These are phyloP conservation scores for Bruguiera hainesii DNA, from an alignment of 441 rosid species.

Conservation along the genomic window DNA sequence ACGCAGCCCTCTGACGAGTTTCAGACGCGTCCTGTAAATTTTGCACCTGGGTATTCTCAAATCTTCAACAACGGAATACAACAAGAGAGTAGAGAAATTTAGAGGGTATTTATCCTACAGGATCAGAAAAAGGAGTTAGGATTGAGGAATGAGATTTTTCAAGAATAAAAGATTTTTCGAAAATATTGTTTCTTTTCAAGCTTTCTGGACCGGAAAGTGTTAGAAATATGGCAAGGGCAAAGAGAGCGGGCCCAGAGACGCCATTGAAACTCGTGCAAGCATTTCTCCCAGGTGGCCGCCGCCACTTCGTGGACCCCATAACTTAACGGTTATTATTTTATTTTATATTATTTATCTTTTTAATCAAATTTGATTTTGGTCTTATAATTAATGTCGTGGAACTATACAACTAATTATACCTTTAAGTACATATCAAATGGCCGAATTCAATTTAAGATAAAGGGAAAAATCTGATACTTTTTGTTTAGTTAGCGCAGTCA, in stretches of 20 bases:
- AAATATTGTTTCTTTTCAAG: neutral
- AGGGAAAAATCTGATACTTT: no score
- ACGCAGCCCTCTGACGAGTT: neutral
- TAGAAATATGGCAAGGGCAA: neutral
- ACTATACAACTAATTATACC: no score
- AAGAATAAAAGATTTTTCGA: neutral
- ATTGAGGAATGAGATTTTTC: no score
- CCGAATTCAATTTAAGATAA: no score
- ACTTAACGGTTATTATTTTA: neutral
- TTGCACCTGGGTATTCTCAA: neutral
- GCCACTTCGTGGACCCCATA: neutral
- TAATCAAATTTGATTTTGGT: neutral
- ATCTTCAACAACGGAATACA: neutral
- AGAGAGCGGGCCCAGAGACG: slow-evolving; percentile 1
- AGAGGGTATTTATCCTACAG: no score
- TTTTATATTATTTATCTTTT: neutral
- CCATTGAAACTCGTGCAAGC: slow-evolving; percentile 42
- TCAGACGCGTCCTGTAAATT: neutral
- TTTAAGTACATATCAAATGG: no score
- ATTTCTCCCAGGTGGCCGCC: neutral
- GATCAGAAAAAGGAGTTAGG: neutral
- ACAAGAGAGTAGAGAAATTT: neutral
- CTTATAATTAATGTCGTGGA: neutral
- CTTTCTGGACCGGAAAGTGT: neutral
- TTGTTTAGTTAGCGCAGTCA: no score